These are phyloP conservation scores for Mycothermus thermophilus DNA, from an alignment of 495 filamentous ascomycete species.

Conservation along the genomic window DNA sequence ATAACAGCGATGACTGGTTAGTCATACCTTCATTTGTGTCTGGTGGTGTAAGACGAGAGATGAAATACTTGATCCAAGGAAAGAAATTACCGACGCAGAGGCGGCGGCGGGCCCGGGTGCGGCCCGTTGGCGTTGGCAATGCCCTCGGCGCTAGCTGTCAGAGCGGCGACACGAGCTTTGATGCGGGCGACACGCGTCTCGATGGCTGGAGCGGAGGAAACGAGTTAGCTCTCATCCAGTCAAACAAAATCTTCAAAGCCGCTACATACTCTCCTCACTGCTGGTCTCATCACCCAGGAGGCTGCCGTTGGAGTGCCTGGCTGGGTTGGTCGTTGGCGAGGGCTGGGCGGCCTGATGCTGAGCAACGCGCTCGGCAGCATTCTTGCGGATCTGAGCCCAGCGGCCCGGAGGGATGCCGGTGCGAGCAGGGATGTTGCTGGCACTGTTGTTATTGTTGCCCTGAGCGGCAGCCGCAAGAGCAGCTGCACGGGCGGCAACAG, in stretches of 20 bases:
- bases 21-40: no score
- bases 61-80: no score
- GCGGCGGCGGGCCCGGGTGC: constrained; percentile 11
- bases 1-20: no score
- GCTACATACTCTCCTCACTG: constrained; percentile 86
- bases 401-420: constrained; percentile 45
- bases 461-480: constrained; percentile 6
- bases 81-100: constrained; percentile 16
- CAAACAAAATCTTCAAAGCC: no score
- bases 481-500: constrained; percentile 3
- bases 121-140: no score
- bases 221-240: no score
- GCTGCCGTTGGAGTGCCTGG: constrained; percentile 36
- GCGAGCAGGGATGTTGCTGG: constrained; percentile 1
- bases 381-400: constrained; percentile 93
- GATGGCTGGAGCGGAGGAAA: constrained; percentile 73
- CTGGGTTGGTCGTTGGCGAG: constrained; percentile 46
- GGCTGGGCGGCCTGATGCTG: constrained; percentile 37
- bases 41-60: no score
- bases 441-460: neutral
- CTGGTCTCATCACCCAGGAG: constrained; percentile 73
- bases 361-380: constrained; percentile 68
- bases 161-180: constrained; percentile 88
- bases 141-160: constrained; percentile 53
- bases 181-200: constrained; percentile 93